phyloP scores from a whole-genome alignment of 2,329 filamentous ascomycete species.

The Botrytis fragariae region DNA sequence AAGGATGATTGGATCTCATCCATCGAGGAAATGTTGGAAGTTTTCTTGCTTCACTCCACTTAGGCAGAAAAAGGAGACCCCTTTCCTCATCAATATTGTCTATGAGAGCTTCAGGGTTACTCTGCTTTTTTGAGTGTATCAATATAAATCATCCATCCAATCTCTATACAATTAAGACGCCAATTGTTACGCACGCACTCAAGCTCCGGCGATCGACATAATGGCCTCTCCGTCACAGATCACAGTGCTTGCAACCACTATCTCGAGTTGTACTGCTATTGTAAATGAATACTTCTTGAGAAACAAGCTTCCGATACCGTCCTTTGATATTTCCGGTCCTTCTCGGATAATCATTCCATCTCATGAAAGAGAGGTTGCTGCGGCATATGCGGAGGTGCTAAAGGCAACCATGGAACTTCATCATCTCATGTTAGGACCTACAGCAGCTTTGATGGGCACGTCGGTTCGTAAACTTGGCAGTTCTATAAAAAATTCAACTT shows the following conservation, averaged over 20 bases:
- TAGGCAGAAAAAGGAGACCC: not conserved
- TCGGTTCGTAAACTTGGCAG: not conserved
- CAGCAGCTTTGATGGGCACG: conserved; percentile 1
- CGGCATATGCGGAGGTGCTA: conserved; percentile 3
- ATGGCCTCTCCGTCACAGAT: not conserved
- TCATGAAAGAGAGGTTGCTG: not conserved
- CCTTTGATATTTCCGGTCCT: conserved; percentile 8
- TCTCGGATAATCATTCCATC: not conserved
- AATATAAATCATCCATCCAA: not conserved
- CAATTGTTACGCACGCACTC: not conserved
- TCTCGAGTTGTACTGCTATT: not conserved
- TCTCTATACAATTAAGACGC: not conserved
- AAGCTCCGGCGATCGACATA: not conserved
- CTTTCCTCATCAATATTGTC: not conserved
- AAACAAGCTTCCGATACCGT: not conserved
- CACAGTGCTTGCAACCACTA: not conserved
- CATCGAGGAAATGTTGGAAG: not conserved
- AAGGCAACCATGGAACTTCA: conserved; percentile 11
- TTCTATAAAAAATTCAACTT: too few species aligned
- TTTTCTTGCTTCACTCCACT: not conserved
- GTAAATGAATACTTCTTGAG: conserved; percentile 1
- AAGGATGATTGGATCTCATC: not conserved
- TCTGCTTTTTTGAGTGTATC: not conserved
- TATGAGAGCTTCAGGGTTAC: not conserved
- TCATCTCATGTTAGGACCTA: conserved; percentile 12